Evolutionary conservation across 352 stramenopile genomes (phyloP), one percentile per base, ranked within the genome.

Genomic region (Globisporangium spinosum): DNA sequence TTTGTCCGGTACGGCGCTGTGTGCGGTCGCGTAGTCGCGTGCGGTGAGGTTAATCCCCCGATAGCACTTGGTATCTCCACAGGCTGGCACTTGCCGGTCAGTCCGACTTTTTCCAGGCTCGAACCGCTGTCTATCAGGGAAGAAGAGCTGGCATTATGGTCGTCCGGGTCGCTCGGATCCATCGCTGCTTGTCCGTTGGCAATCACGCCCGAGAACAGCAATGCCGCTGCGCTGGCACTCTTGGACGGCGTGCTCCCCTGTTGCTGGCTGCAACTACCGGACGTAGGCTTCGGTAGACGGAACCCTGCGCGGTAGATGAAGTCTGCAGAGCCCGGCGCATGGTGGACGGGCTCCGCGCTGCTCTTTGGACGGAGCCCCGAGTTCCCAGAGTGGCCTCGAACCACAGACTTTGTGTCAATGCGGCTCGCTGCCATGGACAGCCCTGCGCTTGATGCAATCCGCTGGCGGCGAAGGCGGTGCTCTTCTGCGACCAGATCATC

Each of bases 281-380:
- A 20, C 3, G 12, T 17, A 34, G 59, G 55, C 53, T 78, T 85
- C 0, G 83, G 80, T 49, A 91, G 70, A 1, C 83, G 80, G 61
- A 91, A 89, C 1, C 83, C 83, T 0, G 74, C 80, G 25, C 83
- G 74, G 29, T 91, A 91, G 49, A 91, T 68, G 57, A 74, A 89
- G 17, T 89, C 83, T 13, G 60, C 73, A 20, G 74, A 70, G 2
- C 82, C 82, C 20, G 78, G 73, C 2, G 77, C 65, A 10, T 82
- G 73, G 43, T 90, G 78, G 15, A 89, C 27, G 1, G 64, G 38
- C 25, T 78, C 77, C 25, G 58, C 49, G 20, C 62, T 58, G 29
- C 64, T 73, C 40, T 85, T 83, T 8, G 77, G 78, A 1, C 70
- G 73, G 7, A 80, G 55, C 0, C 49, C 67, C 10, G 73, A 51